Evolutionary conservation across 345 rosid genomes (phyloP), one percentile per base, ranked within the genome.

Genomic region (Brassica incana): DNA sequence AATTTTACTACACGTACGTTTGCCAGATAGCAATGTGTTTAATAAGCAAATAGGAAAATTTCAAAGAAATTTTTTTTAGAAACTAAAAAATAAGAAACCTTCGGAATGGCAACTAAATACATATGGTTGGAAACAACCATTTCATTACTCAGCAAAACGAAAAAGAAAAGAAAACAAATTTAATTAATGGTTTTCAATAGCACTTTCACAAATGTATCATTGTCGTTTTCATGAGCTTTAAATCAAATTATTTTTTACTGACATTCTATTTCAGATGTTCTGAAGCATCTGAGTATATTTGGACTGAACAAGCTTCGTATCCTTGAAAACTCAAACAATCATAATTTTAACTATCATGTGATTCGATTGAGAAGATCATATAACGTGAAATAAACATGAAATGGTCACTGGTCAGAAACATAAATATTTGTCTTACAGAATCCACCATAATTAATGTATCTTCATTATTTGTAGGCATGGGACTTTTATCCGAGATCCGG

Each of bases 61-160:
- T 79, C 64, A 67, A 27, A 43, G 43, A 73, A 72, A 58, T 27
- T 14, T 25, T 2, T 64, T 50, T 43, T 25, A 6, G 15, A 29
- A 40, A 6, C 5, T 29, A 1, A 29, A 16, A 67, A 8, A 7
- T 40, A 27, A 65, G 74, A 48, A 12, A 73, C 65, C 78, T 69
- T 33, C 15, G 36, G 74, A 74, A 74, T 79, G 60, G 69, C 65
- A 68, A 45, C 58, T 11, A 73, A 79, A 68, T 65, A 50, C 58
- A 67, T 9, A 79, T 73, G 69, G 43, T 78, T 78, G 81, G 76
- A 76, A 78, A 78, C 72, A 72, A 66, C 62, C 38, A 12, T 40
- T 72, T 43, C 40, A 59, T 73, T 73, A 54, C 77, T 16, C 67
- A 56, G 48, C 81, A 78, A 72, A 58, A 30, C 60, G 30, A 18